Conservation (phyloP, 805 yeast species). For the Cyberlindnera mycetangii region DNA sequence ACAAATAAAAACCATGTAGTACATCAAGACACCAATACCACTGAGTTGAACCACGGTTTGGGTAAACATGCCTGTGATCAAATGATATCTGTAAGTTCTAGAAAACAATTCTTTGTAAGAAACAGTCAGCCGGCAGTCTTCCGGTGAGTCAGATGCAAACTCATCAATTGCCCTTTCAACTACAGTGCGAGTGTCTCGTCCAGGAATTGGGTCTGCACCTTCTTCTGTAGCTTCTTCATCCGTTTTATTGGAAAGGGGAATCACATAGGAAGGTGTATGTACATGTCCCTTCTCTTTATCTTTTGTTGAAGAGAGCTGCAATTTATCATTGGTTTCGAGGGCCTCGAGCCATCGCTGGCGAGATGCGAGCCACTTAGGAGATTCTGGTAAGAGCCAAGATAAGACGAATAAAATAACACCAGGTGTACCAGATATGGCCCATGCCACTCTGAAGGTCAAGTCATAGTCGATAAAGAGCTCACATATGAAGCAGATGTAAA, state of each 20-base stretch:
- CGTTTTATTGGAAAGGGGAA: no score
- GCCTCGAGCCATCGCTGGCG: constrained; percentile 37
- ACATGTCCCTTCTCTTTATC: not conserved
- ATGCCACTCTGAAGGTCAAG: constrained; percentile 57
- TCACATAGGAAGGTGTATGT: no score
- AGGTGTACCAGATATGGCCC: constrained; percentile 60
- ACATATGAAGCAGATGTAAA: constrained; percentile 47
- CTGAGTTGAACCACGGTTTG: constrained; percentile 45
- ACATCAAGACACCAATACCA: constrained; percentile 42
- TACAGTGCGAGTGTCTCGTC: not conserved
- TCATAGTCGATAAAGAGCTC: constrained; percentile 37
- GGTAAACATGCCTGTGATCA: constrained; percentile 35
- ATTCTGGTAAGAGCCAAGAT: constrained; percentile 46
- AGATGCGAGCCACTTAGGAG: constrained; percentile 55
- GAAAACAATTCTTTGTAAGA: constrained; percentile 34
- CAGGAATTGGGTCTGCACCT: no score
- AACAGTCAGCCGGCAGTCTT: constrained; percentile 29
- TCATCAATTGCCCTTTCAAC: not conserved
- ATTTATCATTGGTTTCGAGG: constrained; percentile 26
- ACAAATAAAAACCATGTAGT: constrained; percentile 44
- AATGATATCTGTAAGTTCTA: constrained; percentile 32
- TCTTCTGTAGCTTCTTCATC: not conserved
- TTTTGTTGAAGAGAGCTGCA: constrained; percentile 13
- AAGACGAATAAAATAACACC: constrained; percentile 42
- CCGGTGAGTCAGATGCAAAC: constrained; percentile 16